A percentile compares a stretch with the other conserved stretches of the same genome.
These are phyloP conservation scores for Phtheirospermum japonicum DNA, from an alignment of 257 asterid species.

Conservation along the genomic window DNA sequence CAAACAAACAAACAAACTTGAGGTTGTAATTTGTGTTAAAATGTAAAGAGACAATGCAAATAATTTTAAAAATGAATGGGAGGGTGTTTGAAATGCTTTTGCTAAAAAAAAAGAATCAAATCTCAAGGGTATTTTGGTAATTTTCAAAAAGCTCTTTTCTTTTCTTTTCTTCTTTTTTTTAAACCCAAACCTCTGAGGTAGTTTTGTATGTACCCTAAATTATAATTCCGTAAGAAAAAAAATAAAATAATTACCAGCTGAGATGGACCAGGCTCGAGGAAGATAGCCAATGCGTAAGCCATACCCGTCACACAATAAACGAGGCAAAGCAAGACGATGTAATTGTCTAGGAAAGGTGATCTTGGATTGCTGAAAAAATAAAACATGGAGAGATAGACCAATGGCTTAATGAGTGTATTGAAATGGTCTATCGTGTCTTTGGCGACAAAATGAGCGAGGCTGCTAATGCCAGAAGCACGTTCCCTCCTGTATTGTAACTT, in stretches of 20 bases:
- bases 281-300: slow-evolving; percentile 63
- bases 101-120: too few relatives aligned
- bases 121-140: too few relatives aligned
- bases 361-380: slow-evolving; percentile 73
- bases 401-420: slow-evolving; percentile 61
- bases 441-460: slow-evolving; percentile 62
- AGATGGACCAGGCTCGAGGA: slow-evolving; percentile 73
- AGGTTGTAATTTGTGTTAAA: too few relatives aligned
- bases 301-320: slow-evolving; percentile 71
- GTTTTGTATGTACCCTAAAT: too few relatives aligned
- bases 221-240: background rate
- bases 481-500: slow-evolving; percentile 61
- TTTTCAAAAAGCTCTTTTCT: too few relatives aligned
- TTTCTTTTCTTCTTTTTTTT: background rate
- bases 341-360: slow-evolving; percentile 56
- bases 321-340: slow-evolving; percentile 62
- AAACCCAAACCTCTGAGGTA: background rate
- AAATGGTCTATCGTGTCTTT: slow-evolving; percentile 76
- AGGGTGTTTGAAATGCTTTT: too few relatives aligned
- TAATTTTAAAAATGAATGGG: too few relatives aligned
- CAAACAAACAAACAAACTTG: too few relatives aligned
- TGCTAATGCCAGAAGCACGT: slow-evolving; percentile 75
- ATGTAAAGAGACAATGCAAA: too few relatives aligned
- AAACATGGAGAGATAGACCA: slow-evolving; percentile 68
- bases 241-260: slow-evolving; percentile 50